Evolutionary conservation across 1,139 yeast genomes (phyloP).

Genomic region (Protomyces inouyei): DNA sequence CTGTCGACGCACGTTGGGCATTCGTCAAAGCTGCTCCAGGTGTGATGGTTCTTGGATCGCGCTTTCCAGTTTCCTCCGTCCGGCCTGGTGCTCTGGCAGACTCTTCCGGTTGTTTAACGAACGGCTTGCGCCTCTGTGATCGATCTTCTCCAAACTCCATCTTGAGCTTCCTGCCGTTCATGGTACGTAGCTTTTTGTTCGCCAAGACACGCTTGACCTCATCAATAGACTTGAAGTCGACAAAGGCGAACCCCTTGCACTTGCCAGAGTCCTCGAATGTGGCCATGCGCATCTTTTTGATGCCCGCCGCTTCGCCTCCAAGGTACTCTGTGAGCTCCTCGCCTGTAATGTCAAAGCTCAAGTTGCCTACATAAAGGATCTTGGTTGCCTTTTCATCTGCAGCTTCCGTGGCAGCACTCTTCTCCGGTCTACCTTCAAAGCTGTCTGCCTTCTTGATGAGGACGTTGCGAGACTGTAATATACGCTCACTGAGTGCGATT

Average conservation of each 20-base stretch:
- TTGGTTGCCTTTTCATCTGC: conserved; percentile 71
- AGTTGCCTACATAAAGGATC: conserved; percentile 84
- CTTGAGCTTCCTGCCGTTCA: conserved; percentile 71
- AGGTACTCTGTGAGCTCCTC: conserved; percentile 74
- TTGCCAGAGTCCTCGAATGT: conserved; percentile 94
- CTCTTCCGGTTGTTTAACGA: conserved; percentile 35
- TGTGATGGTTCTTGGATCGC: conserved; percentile 42
- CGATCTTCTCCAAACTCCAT: conserved; percentile 95
- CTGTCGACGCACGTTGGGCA: conserved; percentile 86
- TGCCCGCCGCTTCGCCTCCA: conserved; percentile 18
- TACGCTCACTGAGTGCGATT: conserved; percentile 61
- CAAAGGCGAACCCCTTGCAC: conserved; percentile 93
- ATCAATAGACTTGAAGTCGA: conserved; percentile 74
- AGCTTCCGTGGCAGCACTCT: conserved; percentile 34
- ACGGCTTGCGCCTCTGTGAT: conserved; percentile 63
- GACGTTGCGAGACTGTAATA: conserved; percentile 76
- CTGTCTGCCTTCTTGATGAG: conserved; percentile 76
- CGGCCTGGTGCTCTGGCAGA: background rate
- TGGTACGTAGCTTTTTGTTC: conserved; percentile 41
- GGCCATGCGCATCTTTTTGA: conserved; percentile 74
- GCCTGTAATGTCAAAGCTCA: conserved; percentile 88
- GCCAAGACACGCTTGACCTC: conserved; percentile 74
- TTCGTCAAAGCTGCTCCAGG: conserved; percentile 84
- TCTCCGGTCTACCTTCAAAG: conserved; percentile 80
- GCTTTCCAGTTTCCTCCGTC: conserved; percentile 19